Evolutionary conservation across 2,329 filamentous ascomycete genomes (phyloP), one percentile per base, ranked within the genome.

Genomic region (Thermochaetoides dissita): DNA sequence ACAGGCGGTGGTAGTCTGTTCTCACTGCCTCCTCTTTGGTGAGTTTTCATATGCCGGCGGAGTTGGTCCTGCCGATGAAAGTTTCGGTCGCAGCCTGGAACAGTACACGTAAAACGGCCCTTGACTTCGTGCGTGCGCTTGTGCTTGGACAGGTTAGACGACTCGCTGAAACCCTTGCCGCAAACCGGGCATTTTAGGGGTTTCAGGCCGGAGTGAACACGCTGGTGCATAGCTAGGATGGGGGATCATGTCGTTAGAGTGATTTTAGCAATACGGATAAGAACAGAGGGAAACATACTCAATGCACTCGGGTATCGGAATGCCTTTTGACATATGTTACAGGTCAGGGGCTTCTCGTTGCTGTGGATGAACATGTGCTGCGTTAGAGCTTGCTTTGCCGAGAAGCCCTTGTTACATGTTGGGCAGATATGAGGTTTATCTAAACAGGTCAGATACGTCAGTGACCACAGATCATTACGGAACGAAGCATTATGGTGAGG

Each of bases 301-400:
- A 79, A 61, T 17, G 78, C 77, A 48, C 75, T 80, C 49, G 81
- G 77, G 47, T 81, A 77, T 40, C 79, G 76, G 53, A 83, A 83
- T 0, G 65, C 63, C 53, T 76, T 76, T 17, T 57, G 59, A 49
- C 76, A 80, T 32, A 65, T 66, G 8, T 60, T 55, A 54, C 79
- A 84, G 34, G 66, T 60, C 59, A 75, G 79, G 28, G 79, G 78
- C 47, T 74, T 79, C 46, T 75, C 71, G 34, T 76, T 74, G 0
- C 76, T 79, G 52, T 84, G 80, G 2, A 73, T 80, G 11, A 77
- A 70, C 54, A 74, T 66, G 51, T 84, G 80, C 54, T 82, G 79
- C 35, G 75, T 71, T 6, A 83, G 66, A 1, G 80, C 75, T 55
- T 83, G 79, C 50, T 77, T 74, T 2, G 78, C 78, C 1, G 79